phyloP scores from a whole-genome alignment of 1,284 basidiomycete genomes.

The Rhizoctonia solani region DNA sequence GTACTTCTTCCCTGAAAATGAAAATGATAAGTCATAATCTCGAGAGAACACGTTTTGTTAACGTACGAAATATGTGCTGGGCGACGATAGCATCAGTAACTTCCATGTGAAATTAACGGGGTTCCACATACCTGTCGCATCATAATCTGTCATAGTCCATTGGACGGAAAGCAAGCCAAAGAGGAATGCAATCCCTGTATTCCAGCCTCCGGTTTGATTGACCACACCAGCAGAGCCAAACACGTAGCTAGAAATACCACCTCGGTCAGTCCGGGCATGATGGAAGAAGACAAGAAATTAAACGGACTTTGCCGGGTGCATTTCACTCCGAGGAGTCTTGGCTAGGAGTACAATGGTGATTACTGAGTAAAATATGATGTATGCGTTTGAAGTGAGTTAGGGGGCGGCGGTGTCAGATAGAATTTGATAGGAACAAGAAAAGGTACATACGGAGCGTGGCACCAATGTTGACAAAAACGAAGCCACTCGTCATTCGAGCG shows the following conservation, averaged over 20 bases:
- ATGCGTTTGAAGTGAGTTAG: not conserved
- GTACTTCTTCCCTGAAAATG: constrained; percentile 72
- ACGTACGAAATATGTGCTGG: constrained; percentile 83
- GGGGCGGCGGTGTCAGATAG: not conserved
- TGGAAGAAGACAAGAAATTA: not conserved
- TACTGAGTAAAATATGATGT: constrained; percentile 48
- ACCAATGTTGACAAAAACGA: constrained; percentile 88
- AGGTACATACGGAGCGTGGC: constrained; percentile 59
- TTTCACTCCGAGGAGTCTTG: constrained; percentile 73
- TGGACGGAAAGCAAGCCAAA: constrained; percentile 89
- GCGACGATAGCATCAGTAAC: not conserved
- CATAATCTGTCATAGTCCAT: constrained; percentile 68
- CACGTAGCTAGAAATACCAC: constrained; percentile 62
- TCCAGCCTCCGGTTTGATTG: constrained; percentile 81
- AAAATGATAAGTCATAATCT: not conserved
- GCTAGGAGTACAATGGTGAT: constrained; percentile 87
- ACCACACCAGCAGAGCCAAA: constrained; percentile 71
- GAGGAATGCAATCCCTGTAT: constrained; percentile 80
- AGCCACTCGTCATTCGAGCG: constrained; percentile 75
- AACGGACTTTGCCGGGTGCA: constrained; percentile 59
- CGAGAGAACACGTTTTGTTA: not conserved
- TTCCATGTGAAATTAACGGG: not conserved
- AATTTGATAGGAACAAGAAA: not conserved
- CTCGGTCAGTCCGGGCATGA: not conserved
- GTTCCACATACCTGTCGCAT: constrained; percentile 31